phyloP scores from a whole-genome alignment of 306 rosid genomes.

The Fragaria nilgerrensis region DNA sequence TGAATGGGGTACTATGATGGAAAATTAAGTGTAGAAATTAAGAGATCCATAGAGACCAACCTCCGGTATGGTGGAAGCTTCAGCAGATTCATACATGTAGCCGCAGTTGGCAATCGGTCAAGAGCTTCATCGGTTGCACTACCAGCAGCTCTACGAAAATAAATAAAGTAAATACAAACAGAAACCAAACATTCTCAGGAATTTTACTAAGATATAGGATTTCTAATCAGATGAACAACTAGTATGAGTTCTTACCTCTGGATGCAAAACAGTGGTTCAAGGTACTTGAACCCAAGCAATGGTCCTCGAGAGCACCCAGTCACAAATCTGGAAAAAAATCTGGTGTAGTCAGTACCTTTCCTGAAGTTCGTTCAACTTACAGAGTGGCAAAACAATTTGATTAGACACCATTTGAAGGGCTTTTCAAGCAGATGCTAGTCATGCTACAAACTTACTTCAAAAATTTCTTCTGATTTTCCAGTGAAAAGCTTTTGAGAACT shows the following conservation, averaged over 20 bases:
- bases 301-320: constrained; percentile 99
- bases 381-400: constrained; percentile 5
- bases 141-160: constrained; percentile 73
- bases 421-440: background rate
- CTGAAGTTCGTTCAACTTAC: constrained; percentile 3
- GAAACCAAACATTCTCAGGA: background rate
- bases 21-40: background rate
- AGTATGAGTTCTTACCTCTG: constrained; percentile 60
- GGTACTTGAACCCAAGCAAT: constrained; percentile 83
- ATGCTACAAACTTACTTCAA: constrained; percentile 63
- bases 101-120: constrained; percentile 92
- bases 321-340: constrained; percentile 65
- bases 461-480: constrained; percentile 86
- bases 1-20: background rate
- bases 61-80: constrained; percentile 98
- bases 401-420: background rate
- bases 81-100: constrained; percentile 96
- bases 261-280: constrained; percentile 89
- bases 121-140: constrained; percentile 88
- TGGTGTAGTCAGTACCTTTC: constrained; percentile 20
- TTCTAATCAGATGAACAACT: background rate
- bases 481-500: constrained; percentile 80
- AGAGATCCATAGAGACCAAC: constrained; percentile 38
- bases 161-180: background rate
- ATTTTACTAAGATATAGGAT: constrained; percentile 3